phyloP scores from a whole-genome alignment of 441 rosid species.

The Omphalea diandra region DNA sequence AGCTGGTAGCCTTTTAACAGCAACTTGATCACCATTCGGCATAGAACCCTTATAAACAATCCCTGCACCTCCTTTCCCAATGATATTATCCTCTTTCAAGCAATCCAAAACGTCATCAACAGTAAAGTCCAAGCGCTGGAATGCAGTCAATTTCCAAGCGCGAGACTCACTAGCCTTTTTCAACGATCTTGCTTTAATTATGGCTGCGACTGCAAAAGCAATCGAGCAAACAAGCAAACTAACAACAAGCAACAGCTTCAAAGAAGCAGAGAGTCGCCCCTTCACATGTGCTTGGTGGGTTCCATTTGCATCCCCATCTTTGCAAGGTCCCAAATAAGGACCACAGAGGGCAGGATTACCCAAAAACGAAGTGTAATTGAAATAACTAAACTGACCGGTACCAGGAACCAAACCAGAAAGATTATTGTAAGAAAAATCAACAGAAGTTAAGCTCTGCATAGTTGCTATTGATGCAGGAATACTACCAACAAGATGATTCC shows the following conservation, averaged over 20 bases:
- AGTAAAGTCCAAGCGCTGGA: conserved; percentile 90
- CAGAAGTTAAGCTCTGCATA: conserved; percentile 95
- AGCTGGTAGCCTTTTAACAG: conserved; percentile 79
- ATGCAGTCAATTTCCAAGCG: conserved; percentile 90
- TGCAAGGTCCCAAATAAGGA: conserved; percentile 84
- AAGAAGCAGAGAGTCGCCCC: conserved; percentile 72
- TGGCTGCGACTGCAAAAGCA: conserved; percentile 82
- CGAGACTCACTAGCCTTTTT: conserved; percentile 84
- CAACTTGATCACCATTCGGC: conserved; percentile 83
- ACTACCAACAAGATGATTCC: conserved; percentile 72
- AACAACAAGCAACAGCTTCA: conserved; percentile 87
- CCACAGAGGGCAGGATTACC: conserved; percentile 94
- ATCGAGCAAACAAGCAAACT: conserved; percentile 91
- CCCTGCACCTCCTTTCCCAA: conserved; percentile 98
- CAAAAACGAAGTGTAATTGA: conserved; percentile 88
- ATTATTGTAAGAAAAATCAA: conserved; percentile 93
- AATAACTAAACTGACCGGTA: conserved; percentile 91
- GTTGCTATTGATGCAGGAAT: conserved; percentile 74
- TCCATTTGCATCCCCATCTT: conserved; percentile 59
- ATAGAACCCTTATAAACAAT: conserved; percentile 83
- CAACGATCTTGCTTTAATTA: conserved; percentile 79
- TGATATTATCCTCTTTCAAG: conserved; percentile 90
- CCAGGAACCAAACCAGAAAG: conserved; percentile 95
- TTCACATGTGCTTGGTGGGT: conserved; percentile 53
- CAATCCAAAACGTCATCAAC: conserved; percentile 84